phyloP scores from a whole-genome alignment of 345 rosid species.

The Eucalyptus sp. region DNA sequence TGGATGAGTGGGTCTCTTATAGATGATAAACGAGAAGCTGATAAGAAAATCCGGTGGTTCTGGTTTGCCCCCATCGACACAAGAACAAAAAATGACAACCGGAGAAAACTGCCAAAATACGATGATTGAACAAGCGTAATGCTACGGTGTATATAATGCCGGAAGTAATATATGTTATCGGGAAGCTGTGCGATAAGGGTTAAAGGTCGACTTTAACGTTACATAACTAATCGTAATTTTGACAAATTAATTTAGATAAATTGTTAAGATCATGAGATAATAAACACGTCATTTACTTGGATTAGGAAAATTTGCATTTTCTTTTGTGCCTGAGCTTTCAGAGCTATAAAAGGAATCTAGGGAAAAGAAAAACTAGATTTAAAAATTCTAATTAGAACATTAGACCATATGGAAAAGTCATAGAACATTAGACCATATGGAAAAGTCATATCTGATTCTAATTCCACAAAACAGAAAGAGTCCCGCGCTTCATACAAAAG shows the following conservation, averaged over 20 bases:
- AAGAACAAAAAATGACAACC: too few relatives aligned
- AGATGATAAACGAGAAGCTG: background rate
- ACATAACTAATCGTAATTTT: background rate
- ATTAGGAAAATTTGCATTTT: background rate
- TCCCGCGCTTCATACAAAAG: too few relatives aligned
- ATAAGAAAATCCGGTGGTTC: too few relatives aligned
- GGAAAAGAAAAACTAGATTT: background rate
- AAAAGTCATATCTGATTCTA: too few relatives aligned
- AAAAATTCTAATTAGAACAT: background rate
- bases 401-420: too few relatives aligned
- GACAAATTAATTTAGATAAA: background rate
- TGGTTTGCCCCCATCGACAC: too few relatives aligned
- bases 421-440: too few relatives aligned
- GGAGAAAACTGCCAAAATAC: too few relatives aligned
- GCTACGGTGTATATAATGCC: background rate
- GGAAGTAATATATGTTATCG: too few relatives aligned
- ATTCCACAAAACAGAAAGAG: background rate
- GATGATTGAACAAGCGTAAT: background rate
- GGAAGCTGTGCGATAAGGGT: background rate
- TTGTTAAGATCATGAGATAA: background rate
- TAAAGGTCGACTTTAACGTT: background rate
- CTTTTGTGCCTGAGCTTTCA: background rate
- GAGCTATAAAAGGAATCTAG: background rate
- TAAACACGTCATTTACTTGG: background rate
- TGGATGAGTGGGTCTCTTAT: too few relatives aligned